These are phyloP conservation scores for Cyanidioschyzon merolae DNA, from an alignment of 23 red algal species.

Conservation along the genomic window DNA sequence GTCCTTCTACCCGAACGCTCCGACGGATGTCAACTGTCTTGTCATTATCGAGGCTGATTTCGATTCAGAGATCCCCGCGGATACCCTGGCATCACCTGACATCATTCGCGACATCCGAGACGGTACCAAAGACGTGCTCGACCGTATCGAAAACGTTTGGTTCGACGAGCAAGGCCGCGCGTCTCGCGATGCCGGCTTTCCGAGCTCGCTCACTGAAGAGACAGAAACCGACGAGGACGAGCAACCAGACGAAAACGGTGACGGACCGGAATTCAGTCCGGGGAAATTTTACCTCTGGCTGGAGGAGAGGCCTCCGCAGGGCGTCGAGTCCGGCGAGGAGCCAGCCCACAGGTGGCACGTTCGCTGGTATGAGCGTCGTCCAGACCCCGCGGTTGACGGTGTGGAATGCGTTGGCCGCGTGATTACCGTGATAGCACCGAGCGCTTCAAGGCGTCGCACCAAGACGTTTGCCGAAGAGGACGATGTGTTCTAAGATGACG, in stretches of 20 bases:
- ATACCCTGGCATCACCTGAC: not conserved
- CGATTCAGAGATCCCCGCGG: not conserved
- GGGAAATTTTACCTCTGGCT: conserved; percentile 9
- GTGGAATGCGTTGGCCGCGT: conserved; percentile 2
- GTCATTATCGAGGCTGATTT: conserved; percentile 2
- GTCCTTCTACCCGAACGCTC: not conserved
- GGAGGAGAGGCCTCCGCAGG: not conserved
- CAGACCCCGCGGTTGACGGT: not conserved
- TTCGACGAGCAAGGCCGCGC: conserved; percentile 3
- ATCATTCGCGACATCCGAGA: not conserved
- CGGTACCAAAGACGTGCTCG: not conserved
- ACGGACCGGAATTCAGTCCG: not conserved
- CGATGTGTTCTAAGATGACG: not conserved
- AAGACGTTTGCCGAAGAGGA: conserved; percentile 3
- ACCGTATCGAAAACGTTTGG: conserved; percentile 1
- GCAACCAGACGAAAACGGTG: not conserved
- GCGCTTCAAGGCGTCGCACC: not conserved
- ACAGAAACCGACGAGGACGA: not conserved
- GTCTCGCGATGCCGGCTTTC: not conserved
- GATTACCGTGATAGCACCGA: not conserved
- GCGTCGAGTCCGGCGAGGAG: not conserved
- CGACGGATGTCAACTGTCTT: conserved; percentile 6
- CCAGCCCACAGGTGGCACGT: not conserved
- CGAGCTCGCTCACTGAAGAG: not conserved
- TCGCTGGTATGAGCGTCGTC: conserved; percentile 3